These are phyloP conservation scores for Dichotomocladium elegans DNA, from an alignment of 371 early-diverging fungal genomes.

Conservation along the genomic window DNA sequence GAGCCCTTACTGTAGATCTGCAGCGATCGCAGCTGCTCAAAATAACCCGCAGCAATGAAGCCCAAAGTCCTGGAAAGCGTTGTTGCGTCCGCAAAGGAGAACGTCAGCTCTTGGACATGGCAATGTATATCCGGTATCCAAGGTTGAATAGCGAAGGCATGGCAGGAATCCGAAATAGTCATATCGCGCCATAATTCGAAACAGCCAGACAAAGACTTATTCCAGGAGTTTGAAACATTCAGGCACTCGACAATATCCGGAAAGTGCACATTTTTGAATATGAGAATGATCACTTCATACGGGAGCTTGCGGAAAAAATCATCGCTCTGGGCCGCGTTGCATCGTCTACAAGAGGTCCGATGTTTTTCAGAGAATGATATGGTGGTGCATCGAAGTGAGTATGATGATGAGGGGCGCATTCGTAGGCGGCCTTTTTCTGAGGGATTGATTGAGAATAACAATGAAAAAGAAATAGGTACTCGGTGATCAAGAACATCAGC, in stretches of 20 bases:
- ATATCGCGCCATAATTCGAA: conserved; percentile 1
- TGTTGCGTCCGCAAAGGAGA: background rate
- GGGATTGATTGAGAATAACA: too few relatives aligned
- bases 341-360: too few relatives aligned
- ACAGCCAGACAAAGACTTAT: background rate
- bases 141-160: background rate
- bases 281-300: too few relatives aligned
- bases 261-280: too few relatives aligned
- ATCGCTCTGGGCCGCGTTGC: too few relatives aligned
- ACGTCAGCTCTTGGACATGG: background rate
- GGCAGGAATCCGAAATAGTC: background rate
- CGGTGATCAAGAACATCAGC: too few relatives aligned
- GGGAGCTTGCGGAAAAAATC: too few relatives aligned
- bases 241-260: background rate
- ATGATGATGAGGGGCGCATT: too few relatives aligned
- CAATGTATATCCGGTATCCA: background rate
- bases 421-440: too few relatives aligned
- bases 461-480: too few relatives aligned
- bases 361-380: too few relatives aligned
- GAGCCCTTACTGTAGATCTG: background rate
- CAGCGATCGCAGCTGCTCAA: background rate
- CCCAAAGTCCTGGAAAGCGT: background rate
- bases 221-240: conserved; percentile 1
- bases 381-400: too few relatives aligned
- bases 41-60: background rate